Conservation (phyloP, 2,329 filamentous ascomycete species). For the Tolypocladium pustulatum region DNA sequence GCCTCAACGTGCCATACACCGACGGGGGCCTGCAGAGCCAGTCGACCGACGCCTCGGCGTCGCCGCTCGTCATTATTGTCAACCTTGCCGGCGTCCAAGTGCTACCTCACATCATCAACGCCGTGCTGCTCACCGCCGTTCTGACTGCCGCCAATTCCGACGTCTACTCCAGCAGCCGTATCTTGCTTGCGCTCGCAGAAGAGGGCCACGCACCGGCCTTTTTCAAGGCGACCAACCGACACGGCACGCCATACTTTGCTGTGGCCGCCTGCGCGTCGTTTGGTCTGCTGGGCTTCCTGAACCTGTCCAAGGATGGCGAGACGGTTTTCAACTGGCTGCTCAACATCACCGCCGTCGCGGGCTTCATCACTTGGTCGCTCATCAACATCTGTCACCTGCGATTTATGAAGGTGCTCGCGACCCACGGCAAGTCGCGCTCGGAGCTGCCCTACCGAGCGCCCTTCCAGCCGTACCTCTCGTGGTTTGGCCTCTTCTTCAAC, state of each 20-base stretch:
- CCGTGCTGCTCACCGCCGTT: slow-evolving; percentile 65
- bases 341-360: slow-evolving; percentile 58
- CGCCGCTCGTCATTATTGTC: slow-evolving; percentile 53
- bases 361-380: slow-evolving; percentile 60
- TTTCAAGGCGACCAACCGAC: slow-evolving; percentile 47
- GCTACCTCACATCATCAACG: slow-evolving; percentile 64
- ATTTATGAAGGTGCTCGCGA: slow-evolving; percentile 50
- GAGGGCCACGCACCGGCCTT: slow-evolving; percentile 52
- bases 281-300: slow-evolving; percentile 57
- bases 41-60: slow-evolving; percentile 49
- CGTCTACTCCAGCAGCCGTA: slow-evolving; percentile 61
- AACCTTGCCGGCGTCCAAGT: slow-evolving; percentile 51
- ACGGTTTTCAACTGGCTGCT: slow-evolving; percentile 64
- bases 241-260: slow-evolving; percentile 52
- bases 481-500: slow-evolving; percentile 57
- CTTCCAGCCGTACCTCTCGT: slow-evolving; percentile 53
- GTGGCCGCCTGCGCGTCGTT: slow-evolving; percentile 44
- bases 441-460: slow-evolving; percentile 50
- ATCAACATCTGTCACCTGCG: slow-evolving; percentile 54
- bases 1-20: slow-evolving; percentile 57
- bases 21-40: slow-evolving; percentile 41
- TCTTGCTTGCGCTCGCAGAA: slow-evolving; percentile 55
- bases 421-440: slow-evolving; percentile 45
- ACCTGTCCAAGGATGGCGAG: slow-evolving; percentile 46
- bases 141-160: slow-evolving; percentile 71